Conservation (phyloP, 1,284 basidiomycete species). For the Moesziomyces sp. region DNA sequence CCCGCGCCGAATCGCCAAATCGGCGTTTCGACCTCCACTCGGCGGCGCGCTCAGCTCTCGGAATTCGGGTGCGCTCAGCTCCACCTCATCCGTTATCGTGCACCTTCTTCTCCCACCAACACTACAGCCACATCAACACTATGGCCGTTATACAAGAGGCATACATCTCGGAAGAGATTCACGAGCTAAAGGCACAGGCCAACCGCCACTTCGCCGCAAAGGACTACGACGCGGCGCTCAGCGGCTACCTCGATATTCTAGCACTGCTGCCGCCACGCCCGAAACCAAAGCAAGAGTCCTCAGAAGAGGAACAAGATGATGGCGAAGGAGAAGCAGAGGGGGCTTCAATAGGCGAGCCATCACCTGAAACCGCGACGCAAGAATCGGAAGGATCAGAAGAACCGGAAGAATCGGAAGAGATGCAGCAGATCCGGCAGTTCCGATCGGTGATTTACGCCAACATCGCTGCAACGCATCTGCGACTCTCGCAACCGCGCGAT, state of each 20-base stretch:
- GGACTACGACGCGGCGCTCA: constrained; percentile 47
- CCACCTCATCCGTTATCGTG: neutral
- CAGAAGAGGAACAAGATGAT: neutral
- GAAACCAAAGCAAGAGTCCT: neutral
- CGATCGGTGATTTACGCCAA: constrained; percentile 75
- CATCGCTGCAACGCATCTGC: constrained; percentile 81
- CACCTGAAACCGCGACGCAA: neutral
- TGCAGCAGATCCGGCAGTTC: constrained; percentile 32
- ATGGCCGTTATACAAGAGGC: constrained; percentile 41
- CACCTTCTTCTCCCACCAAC: neutral
- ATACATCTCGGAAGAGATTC: constrained; percentile 39
- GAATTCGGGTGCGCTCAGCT: neutral
- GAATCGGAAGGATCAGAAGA: neutral
- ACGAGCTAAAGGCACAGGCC: constrained; percentile 45
- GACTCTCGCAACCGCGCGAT: constrained; percentile 73
- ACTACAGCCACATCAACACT: neutral
- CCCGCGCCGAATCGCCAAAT: no score
- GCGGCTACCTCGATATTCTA: constrained; percentile 50
- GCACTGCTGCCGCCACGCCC: constrained; percentile 35
- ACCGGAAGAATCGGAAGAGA: constrained; percentile 25
- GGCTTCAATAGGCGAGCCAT: neutral
- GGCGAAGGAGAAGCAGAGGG: neutral
- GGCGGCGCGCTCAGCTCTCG: no score
- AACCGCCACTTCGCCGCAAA: constrained; percentile 45
- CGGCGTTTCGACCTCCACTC: no score